These are phyloP conservation scores for Strobilomyces echinocephalus DNA, from an alignment of 768 basidiomycete species.

Conservation along the genomic window DNA sequence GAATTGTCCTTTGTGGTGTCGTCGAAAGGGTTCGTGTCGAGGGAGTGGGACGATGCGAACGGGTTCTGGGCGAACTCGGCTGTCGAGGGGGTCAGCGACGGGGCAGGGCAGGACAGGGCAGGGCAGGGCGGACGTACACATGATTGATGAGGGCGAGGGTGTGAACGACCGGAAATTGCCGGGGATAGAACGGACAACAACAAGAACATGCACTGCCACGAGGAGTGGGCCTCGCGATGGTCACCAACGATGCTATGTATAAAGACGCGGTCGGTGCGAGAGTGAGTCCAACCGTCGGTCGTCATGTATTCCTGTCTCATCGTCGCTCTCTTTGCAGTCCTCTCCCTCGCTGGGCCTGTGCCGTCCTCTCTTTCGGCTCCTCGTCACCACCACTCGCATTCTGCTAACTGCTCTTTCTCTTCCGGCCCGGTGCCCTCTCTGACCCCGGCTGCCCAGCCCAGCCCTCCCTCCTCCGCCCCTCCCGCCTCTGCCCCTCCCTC, in stretches of 20 bases:
- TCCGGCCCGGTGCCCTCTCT: too few species aligned
- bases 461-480: too few species aligned
- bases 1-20: constrained; percentile 54
- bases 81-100: constrained; percentile 5
- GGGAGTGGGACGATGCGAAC: constrained; percentile 78
- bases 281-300: constrained; percentile 2
- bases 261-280: too few species aligned
- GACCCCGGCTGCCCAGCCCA: too few species aligned
- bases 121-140: constrained; percentile 19
- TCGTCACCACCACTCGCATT: neutral
- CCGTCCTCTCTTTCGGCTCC: constrained; percentile 10
- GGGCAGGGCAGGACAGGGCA: too few species aligned
- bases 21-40: constrained; percentile 87
- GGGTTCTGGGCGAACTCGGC: constrained; percentile 58
- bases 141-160: constrained; percentile 8
- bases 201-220: too few species aligned
- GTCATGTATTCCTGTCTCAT: constrained; percentile 35
- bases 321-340: constrained; percentile 59
- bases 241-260: neutral
- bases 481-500: too few species aligned
- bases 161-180: constrained; percentile 3
- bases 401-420: too few species aligned
- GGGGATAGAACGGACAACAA: neutral
- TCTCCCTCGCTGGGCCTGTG: constrained; percentile 28
- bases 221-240: too few species aligned